These are phyloP conservation scores for Fusarium haematococcum DNA, from an alignment of 2,329 filamentous ascomycete species.

Conservation along the genomic window DNA sequence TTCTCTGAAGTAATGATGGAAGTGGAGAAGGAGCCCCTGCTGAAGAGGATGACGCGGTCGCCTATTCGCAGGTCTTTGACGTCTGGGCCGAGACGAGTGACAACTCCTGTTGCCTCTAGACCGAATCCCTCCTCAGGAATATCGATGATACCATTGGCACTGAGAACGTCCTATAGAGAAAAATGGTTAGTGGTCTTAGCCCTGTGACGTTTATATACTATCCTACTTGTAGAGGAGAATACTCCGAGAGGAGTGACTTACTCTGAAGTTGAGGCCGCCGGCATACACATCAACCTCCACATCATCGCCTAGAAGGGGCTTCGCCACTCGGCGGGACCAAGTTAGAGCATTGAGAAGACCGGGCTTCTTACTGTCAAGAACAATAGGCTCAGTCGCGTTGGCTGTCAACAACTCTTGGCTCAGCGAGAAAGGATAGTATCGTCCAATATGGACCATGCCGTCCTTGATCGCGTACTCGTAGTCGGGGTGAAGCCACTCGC, in stretches of 20 bases:
- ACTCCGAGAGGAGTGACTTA: not conserved
- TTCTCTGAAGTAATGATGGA: conserved; percentile 16
- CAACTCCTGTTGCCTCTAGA: conserved; percentile 48
- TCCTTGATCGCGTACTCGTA: conserved; percentile 49
- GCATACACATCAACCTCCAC: conserved; percentile 50
- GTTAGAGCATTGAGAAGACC: conserved; percentile 37
- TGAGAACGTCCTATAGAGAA: conserved; percentile 51
- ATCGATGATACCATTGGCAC: conserved; percentile 48
- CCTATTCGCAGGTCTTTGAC: conserved; percentile 48
- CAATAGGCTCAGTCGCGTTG: not conserved
- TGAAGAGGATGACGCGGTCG: conserved; percentile 47
- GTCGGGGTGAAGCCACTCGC: conserved; percentile 41
- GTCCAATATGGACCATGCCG: conserved; percentile 41
- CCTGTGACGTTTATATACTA: not conserved
- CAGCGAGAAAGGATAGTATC: conserved; percentile 44
- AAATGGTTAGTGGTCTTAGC: not conserved
- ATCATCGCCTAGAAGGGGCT: conserved; percentile 27
- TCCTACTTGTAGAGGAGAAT: too few species aligned
- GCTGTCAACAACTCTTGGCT: conserved; percentile 28
- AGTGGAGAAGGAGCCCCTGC: conserved; percentile 44
- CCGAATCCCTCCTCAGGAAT: conserved; percentile 37
- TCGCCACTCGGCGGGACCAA: conserved; percentile 24
- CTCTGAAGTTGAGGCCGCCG: conserved; percentile 37
- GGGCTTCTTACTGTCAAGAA: conserved; percentile 17
- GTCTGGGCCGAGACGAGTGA: conserved; percentile 45